Evolutionary conservation across 805 yeast genomes (phyloP), one percentile per base, ranked within the genome.

Genomic region (Kuraishia piskuri): DNA sequence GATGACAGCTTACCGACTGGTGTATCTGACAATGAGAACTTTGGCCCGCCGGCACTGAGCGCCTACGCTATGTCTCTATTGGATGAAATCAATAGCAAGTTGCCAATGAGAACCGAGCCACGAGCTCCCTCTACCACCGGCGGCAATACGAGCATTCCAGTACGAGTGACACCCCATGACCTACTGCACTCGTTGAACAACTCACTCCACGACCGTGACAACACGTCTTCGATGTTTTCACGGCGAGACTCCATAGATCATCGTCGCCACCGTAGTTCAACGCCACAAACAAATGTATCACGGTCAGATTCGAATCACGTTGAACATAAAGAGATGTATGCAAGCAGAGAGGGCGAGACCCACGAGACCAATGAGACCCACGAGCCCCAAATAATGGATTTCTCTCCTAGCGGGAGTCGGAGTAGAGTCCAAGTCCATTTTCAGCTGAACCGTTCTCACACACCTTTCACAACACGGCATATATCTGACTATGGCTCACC

Each of bases 11-110:
- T 8, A 44, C 4, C 44, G 14, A 20, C 10, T 20, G 63, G 54
- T 3, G 59, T 57, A 40, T 64, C 63, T 48, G 80, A 76, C 48
- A 81, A 75, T 52, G 65, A 69, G 51, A 73, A 78, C 21, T 70
- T 72, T 49, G 68, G 76, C 23, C 82, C 82, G 0, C 84, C 84
- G 1, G 76, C 76, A 25, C 68, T 79, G 57, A 78, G 83, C 56
- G 73, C 82, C 0, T 78, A 77, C 59, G 75, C 81, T 47, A 71
- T 77, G 58, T 78, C 80, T 2, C 63, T 79, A 31, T 64, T 79
- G 40, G 75, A 73, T 46, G 76, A 72, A 31, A 56, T 66, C 46
- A 60, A 60, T 31, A 26, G 40, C 12, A 56, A 60, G 31, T 44
- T 48, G 56, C 56, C 48, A 20, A 36, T 49, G 50, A 22, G 25